Conservation (phyloP, 2,329 filamentous ascomycete species). For the Xylariales sp. region DNA sequence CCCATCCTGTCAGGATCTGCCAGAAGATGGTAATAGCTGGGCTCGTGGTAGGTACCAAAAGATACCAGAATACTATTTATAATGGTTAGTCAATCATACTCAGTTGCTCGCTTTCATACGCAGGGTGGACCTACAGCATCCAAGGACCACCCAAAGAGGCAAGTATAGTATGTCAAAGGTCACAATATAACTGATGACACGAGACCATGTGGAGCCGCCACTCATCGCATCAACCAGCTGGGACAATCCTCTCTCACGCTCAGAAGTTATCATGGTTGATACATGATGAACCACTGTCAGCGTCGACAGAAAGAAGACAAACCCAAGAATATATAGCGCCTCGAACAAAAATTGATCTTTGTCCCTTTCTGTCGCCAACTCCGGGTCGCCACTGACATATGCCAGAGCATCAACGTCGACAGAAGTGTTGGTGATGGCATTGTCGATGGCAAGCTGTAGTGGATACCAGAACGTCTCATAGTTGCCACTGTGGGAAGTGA, state of each 20-base stretch:
- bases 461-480: conserved; percentile 63
- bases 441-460: conserved; percentile 50
- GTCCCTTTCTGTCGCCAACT: conserved; percentile 51
- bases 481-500: conserved; percentile 54
- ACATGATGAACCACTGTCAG: conserved; percentile 69
- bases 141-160: conserved; percentile 36
- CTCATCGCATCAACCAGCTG: conserved; percentile 73
- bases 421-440: conserved; percentile 18
- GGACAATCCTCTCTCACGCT: conserved; percentile 67
- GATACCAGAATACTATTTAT: conserved; percentile 23
- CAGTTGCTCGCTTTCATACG: too few species aligned
- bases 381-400: conserved; percentile 27
- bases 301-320: conserved; percentile 65
- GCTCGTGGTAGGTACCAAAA: conserved; percentile 23
- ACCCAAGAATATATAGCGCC: conserved; percentile 60
- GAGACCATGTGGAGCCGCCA: conserved; percentile 57
- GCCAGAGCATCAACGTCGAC: conserved; percentile 13
- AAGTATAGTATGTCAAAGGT: conserved; percentile 66
- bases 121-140: conserved; percentile 27
- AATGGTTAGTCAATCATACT: too few species aligned
- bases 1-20: conserved; percentile 43
- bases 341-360: conserved; percentile 58
- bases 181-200: conserved; percentile 61
- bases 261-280: conserved; percentile 64
- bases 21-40: conserved; percentile 29